Base-by-base conservation (phyloP, 345 rosid species). In the Salix purpurea region DNA sequence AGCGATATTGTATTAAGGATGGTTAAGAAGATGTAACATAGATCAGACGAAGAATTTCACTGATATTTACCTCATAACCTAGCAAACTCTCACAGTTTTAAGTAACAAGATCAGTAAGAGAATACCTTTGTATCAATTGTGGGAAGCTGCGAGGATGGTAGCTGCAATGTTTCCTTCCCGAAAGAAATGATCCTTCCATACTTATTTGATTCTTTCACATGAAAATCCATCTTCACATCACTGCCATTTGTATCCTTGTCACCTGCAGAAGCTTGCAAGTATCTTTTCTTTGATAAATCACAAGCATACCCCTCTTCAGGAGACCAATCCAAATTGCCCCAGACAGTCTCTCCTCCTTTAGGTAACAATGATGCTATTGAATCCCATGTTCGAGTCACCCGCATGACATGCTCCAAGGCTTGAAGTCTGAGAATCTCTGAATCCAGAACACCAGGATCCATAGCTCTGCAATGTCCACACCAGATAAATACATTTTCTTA, bases 371-470 rank as follows among this genome's bases (percentile, higher is more conserved):
- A 89, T 37, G 87, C 77, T 18, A 80, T 30, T 1, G 97, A 90
- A 80, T 93, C 96, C 96, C 96, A 91, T 26, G 93, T 93, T 78
- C 93, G 85, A 77, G 84, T 50, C 72, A 92, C 76, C n/a, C 87
- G 70, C 89, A 91, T 73, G 60, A 87, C 78, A 76, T 90, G 91
- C 69, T 89, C 86, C 6, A 88, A 77, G 23, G 94, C 87, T 65
- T 92, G 97, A 66, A 89, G 76, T 61, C 90, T 83, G 15, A 87
- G 80, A 82, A 85, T 64, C 71, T 87, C 90, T 5, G 91, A 86
- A 71, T 89, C 88, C 69, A 85, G 74, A 52, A 90, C 12, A 65
- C 91, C 85, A 0, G 88, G 85, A 4, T 84, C 86, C 89, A 89
- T 81, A 72, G 89, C 88, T 83, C 94, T 93, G 23, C 68, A 74